Evolutionary conservation across 2,329 filamentous ascomycete species (phyloP).

Genomic region (Cyclaneusma minus): DNA sequence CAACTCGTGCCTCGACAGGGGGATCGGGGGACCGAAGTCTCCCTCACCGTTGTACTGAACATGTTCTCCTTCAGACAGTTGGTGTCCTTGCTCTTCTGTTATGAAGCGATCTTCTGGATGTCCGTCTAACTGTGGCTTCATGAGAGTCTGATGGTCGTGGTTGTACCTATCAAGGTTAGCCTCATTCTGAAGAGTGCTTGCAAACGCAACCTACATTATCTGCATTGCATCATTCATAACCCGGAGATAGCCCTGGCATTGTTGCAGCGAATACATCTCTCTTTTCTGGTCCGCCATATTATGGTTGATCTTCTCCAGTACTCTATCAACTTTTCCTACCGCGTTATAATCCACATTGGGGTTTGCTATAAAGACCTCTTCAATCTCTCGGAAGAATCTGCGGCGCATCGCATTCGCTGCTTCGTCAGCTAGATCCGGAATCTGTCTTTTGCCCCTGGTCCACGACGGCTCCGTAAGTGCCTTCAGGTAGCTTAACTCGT

Average conservation of each 20-base stretch:
- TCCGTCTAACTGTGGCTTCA: not conserved
- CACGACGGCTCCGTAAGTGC: constrained; percentile 1
- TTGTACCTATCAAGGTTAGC: too few species aligned
- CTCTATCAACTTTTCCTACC: too few species aligned
- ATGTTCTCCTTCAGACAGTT: too few species aligned
- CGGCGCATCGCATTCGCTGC: too few species aligned
- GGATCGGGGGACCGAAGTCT: not conserved
- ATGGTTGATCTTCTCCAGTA: not conserved
- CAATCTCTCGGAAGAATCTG: too few species aligned
- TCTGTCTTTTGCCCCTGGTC: not conserved
- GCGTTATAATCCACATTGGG: too few species aligned
- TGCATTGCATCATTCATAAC: not conserved
- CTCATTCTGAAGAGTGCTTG: too few species aligned
- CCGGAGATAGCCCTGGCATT: too few species aligned
- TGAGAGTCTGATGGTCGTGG: not conserved
- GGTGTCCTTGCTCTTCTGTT: not conserved
- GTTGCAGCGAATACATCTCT: too few species aligned
- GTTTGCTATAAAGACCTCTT: too few species aligned
- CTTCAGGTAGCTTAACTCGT: not conserved
- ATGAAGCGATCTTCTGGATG: not conserved
- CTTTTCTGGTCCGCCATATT: too few species aligned
- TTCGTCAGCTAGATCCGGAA: too few species aligned
- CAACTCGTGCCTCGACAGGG: not conserved
- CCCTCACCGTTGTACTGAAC: not conserved
- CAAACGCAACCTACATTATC: not conserved